A percentile compares a stretch with the other conserved stretches of the same genome.
Conservation (phyloP, 345 rosid genomes). For the Salix arbutifolia region DNA sequence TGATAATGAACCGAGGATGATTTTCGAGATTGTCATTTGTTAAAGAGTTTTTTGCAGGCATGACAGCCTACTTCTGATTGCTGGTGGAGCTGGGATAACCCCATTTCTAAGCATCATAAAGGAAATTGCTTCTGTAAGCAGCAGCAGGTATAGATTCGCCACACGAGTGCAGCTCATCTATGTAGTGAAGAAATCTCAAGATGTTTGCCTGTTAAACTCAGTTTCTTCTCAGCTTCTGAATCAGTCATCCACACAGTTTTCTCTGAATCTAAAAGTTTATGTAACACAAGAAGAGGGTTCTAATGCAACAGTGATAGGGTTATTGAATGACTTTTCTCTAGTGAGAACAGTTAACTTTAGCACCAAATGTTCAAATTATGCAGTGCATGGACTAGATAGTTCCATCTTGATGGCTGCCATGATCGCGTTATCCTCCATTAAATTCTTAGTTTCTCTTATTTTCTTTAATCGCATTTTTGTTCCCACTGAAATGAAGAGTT, state of each 20-base stretch:
- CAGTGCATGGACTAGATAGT: conserved; percentile 51
- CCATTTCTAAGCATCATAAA: conserved; percentile 75
- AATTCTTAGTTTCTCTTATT: conserved; percentile 46
- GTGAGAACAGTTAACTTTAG: conserved; percentile 42
- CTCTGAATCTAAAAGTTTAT: conserved; percentile 52
- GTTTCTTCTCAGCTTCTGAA: conserved; percentile 45
- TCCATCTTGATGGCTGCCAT: conserved; percentile 39
- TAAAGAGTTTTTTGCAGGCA: conserved; percentile 43
- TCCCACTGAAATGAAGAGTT: conserved; percentile 40
- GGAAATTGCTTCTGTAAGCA: conserved; percentile 43
- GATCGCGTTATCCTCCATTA: conserved; percentile 35
- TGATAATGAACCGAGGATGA: neutral
- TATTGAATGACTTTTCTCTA: conserved; percentile 39
- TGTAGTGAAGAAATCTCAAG: conserved; percentile 46
- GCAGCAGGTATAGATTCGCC: conserved; percentile 36
- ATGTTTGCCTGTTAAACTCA: conserved; percentile 54
- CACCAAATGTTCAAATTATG: conserved; percentile 33
- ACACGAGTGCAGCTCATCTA: conserved; percentile 52
- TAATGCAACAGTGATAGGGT: conserved; percentile 32
- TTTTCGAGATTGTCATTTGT: neutral
- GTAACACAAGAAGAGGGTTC: conserved; percentile 58
- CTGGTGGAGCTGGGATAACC: conserved; percentile 83
- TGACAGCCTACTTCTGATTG: conserved; percentile 63
- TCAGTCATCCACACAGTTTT: conserved; percentile 30
- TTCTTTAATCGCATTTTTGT: conserved; percentile 48